phyloP scores from a whole-genome alignment of 1,284 basidiomycete genomes.

The Calocybe gambosa region DNA sequence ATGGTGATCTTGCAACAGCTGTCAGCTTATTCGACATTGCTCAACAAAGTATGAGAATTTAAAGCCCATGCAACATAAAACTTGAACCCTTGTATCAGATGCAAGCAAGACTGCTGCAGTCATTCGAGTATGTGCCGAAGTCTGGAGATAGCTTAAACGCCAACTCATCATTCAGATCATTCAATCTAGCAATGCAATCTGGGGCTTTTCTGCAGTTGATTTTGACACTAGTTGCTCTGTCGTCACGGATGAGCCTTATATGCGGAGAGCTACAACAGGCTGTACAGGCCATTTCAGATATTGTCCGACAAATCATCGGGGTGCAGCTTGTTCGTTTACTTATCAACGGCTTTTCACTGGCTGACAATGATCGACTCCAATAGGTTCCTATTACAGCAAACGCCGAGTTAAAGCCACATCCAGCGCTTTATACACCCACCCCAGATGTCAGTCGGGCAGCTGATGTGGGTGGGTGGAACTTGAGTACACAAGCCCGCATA shows the following conservation, averaged over 20 bases:
- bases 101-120: slow-evolving; percentile 36
- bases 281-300: slow-evolving; percentile 20
- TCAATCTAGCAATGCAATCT: slow-evolving; percentile 57
- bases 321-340: slow-evolving; percentile 7
- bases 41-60: slow-evolving; percentile 9
- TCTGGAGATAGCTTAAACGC: neutral
- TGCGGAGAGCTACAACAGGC: slow-evolving; percentile 37
- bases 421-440: neutral
- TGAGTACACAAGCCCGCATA: neutral
- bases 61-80: neutral
- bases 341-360: neutral
- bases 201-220: slow-evolving; percentile 67
- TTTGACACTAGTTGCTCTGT: slow-evolving; percentile 52
- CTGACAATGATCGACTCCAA: neutral
- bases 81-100: slow-evolving; percentile 34
- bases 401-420: neutral
- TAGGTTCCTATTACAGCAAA: neutral
- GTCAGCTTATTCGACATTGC: slow-evolving; percentile 6
- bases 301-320: slow-evolving; percentile 3
- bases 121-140: slow-evolving; percentile 42
- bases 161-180: slow-evolving; percentile 36
- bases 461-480: neutral
- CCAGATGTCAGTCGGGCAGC: neutral
- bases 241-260: slow-evolving; percentile 50
- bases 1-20: slow-evolving; percentile 27